Percentiles rank a stretch among this genome's conserved stretches.
Conservation (phyloP, 495 filamentous ascomycete genomes). For the Daldinia concentrica region DNA sequence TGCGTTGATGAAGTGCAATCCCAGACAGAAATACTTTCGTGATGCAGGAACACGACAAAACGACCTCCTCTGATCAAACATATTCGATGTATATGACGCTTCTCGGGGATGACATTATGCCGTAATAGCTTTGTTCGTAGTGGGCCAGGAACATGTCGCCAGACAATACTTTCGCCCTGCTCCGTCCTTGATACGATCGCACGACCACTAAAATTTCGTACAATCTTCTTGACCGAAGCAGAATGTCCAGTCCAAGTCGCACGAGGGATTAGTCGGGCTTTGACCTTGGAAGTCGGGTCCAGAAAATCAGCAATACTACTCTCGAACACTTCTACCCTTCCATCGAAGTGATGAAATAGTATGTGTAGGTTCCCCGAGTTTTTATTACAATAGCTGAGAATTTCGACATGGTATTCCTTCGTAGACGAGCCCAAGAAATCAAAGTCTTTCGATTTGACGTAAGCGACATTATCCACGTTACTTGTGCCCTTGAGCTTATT, state of each 20-base stretch:
- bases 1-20: conserved; percentile 70
- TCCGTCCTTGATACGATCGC: conserved; percentile 84
- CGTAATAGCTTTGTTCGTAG: conserved; percentile 65
- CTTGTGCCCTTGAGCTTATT: conserved; percentile 72
- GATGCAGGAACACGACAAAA: conserved; percentile 83
- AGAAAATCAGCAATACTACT: conserved; percentile 82
- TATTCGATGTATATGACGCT: conserved; percentile 83
- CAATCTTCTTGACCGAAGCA: conserved; percentile 80
- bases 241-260: conserved; percentile 87
- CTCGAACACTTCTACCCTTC: conserved; percentile 81
- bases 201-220: conserved; percentile 80
- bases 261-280: conserved; percentile 63
- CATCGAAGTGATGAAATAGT: conserved; percentile 89
- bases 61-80: conserved; percentile 77
- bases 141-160: conserved; percentile 69
- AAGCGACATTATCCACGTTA: conserved; percentile 87
- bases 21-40: conserved; percentile 82
- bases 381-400: conserved; percentile 74
- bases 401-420: conserved; percentile 65
- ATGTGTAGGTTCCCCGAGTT: conserved; percentile 72
- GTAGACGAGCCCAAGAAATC: conserved; percentile 62
- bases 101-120: conserved; percentile 74
- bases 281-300: conserved; percentile 74
- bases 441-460: conserved; percentile 72
- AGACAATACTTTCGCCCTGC: conserved; percentile 81